Base-by-base conservation (phyloP, 805 yeast species). In the Wickerhamomyces canadensis region DNA sequence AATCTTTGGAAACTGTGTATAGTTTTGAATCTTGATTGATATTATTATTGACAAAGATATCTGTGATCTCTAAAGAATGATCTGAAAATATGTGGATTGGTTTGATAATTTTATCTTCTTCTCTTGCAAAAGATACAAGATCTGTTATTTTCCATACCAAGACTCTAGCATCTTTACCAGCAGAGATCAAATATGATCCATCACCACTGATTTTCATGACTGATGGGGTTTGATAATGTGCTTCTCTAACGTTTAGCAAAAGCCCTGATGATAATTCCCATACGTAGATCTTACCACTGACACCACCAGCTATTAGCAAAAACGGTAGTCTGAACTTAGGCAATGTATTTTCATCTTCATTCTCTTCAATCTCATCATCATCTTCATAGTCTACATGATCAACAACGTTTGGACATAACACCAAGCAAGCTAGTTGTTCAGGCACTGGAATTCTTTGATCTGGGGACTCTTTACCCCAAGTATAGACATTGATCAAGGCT, bases 191-290 rank as follows among this genome's bases (percentile, higher is more conserved):
- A 39, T 74, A 80, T 17, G 78, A 72, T 2, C 81, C 82, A 52
- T 87, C 84, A 11, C 61, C 45, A 1, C 84, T 64, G 49, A 84
- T 76, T 45, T 67, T 69, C 25, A 91, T 56, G 23, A 67, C 69
- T 0, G 80, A 70, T 7, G 87, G 72, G 6, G 71, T 67, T 60
- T 91, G 97, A 58, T 86, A 91, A 62, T 91, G 98, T 1, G 86
- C 80, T 35, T 84, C 89, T 52, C 76, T 78, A 4, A 78, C 94
- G 33, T 74, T 67, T 18, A 89, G 52, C 33, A 93, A 66, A 18
- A 75, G 61, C 0, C 98, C 98, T 2, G 93, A 81, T 9, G 70
- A 59, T 35, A 89, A 54, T 49, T 87, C 95, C 98, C 98, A 91
- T 1, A 89, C 58, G 53, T 84, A 84, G 13, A 93, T 44, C 46